phyloP scores from a whole-genome alignment of 805 yeast genomes.

The Kodamaea neixiangensis region DNA sequence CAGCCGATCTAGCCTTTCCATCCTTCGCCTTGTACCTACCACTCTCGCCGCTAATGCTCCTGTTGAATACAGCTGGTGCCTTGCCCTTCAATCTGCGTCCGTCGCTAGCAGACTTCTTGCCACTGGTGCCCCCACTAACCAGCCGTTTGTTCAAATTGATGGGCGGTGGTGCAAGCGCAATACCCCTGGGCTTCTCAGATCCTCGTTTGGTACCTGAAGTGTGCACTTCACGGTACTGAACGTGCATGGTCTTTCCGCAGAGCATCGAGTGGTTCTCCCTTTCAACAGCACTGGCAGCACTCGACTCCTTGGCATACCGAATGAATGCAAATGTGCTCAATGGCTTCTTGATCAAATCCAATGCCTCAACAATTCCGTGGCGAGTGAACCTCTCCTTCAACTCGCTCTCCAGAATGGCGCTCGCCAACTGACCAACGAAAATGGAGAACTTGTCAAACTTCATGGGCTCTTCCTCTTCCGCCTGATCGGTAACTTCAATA shows the following conservation, averaged over 20 bases:
- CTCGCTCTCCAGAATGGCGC: conserved; percentile 54
- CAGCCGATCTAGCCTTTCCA: background rate
- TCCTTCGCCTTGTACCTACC: background rate
- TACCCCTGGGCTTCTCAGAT: conserved; percentile 25
- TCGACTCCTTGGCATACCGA: conserved; percentile 58
- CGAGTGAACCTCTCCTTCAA: conserved; percentile 58
- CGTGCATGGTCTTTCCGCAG: conserved; percentile 75
- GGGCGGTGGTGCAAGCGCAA: conserved; percentile 80
- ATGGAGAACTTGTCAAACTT: conserved; percentile 65
- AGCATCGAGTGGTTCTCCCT: conserved; percentile 80
- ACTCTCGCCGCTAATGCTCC: background rate
- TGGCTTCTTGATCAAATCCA: conserved; percentile 53
- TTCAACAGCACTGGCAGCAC: conserved; percentile 88
- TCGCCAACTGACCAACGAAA: conserved; percentile 75
- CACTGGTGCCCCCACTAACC: background rate
- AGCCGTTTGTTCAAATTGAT: conserved; percentile 47
- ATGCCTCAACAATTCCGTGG: conserved; percentile 66
- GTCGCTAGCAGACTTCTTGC: background rate
- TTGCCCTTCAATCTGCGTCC: background rate
- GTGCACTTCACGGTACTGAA: conserved; percentile 71
- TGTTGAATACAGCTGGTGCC: background rate
- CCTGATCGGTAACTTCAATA: conserved; percentile 44
- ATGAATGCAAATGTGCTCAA: conserved; percentile 71
- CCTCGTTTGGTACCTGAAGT: conserved; percentile 2
- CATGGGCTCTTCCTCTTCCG: conserved; percentile 22